Evolutionary conservation across 306 rosid genomes (phyloP).

Genomic region (Trifolium dubium): DNA sequence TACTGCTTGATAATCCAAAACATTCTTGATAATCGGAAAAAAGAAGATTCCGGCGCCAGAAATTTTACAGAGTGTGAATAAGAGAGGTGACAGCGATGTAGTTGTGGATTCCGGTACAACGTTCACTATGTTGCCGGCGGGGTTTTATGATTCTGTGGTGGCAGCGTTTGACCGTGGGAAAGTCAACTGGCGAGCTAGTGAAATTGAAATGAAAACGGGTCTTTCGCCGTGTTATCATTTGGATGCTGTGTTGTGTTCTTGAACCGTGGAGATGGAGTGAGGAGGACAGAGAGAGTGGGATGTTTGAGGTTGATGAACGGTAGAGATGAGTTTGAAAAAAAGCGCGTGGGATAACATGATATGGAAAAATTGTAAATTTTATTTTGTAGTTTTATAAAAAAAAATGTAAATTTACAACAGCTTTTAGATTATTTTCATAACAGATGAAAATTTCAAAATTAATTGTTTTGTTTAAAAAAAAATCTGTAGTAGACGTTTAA

Average conservation of each 20-base stretch:
- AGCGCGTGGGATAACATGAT: too few relatives aligned
- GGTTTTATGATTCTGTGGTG: constrained; percentile 61
- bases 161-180: constrained; percentile 60
- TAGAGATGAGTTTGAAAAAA: constrained; percentile 65
- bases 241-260: constrained; percentile 44
- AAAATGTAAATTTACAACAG: too few relatives aligned
- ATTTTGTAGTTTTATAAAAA: too few relatives aligned
- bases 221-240: constrained; percentile 70
- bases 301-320: constrained; percentile 93
- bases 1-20: constrained; percentile 73
- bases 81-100: constrained; percentile 66
- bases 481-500: too few relatives aligned
- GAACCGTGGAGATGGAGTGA: constrained; percentile 57
- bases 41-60: constrained; percentile 67
- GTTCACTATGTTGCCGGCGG: constrained; percentile 81
- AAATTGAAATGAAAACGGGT: constrained; percentile 65
- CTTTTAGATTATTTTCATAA: too few relatives aligned
- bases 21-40: constrained; percentile 73
- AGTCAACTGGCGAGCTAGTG: constrained; percentile 55
- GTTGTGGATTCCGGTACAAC: constrained; percentile 95
- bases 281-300: constrained; percentile 62
- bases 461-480: too few relatives aligned
- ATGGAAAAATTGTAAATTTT: too few relatives aligned
- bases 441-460: too few relatives aligned
- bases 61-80: constrained; percentile 55